Evolutionary conservation across 352 stramenopile species (phyloP), one percentile per base, ranked within the genome.

Genomic region (Plasmopara viticola): DNA sequence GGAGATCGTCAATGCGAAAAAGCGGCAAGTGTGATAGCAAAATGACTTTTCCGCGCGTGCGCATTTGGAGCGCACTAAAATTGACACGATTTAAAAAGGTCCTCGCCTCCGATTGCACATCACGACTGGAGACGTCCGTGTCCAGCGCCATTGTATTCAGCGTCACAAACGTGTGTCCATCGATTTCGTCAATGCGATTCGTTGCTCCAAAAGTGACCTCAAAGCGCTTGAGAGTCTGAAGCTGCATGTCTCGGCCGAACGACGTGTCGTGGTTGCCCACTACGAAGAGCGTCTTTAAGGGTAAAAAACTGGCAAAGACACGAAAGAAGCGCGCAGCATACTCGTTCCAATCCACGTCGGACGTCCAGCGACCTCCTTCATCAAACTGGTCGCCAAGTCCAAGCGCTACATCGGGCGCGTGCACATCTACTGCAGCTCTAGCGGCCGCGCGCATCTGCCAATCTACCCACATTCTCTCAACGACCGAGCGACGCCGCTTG

Each of bases 101-200:
- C n/a, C 60, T 57, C 4, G 78, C 70, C 51, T 87, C 58, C 5
- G 66, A 65, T 31, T 72, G 58, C 29, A 90, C 59, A n/a, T 78
- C 70, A 3, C 57, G 61, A 40, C 70, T 67, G 3, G 47, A 7
- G 2, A 86, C 74, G 29, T 92, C 72, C 12, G 53, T 62, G 53
- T 92, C 82, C 12, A 90, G 61, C 15, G 79, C 82, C 79, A 92
- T 92, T 6, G 82, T 87, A 51, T 90, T 89, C 46, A 92, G 58
- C 14, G 66, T 66, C 7, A 92, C 60, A 57, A 90, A 81, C 8
- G 62, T 59, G 61, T 92, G 74, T 18, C 62, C 66, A 13, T 56
- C 59, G 14, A 87, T 57, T 34, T 70, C 67, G 3, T 76, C 60
- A 33, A 78, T 56, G 43, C 54, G 66, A 50, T 92, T 92, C 3